Evolutionary conservation across 805 yeast species (phyloP).

Genomic region (Myxozyma neotropica): DNA sequence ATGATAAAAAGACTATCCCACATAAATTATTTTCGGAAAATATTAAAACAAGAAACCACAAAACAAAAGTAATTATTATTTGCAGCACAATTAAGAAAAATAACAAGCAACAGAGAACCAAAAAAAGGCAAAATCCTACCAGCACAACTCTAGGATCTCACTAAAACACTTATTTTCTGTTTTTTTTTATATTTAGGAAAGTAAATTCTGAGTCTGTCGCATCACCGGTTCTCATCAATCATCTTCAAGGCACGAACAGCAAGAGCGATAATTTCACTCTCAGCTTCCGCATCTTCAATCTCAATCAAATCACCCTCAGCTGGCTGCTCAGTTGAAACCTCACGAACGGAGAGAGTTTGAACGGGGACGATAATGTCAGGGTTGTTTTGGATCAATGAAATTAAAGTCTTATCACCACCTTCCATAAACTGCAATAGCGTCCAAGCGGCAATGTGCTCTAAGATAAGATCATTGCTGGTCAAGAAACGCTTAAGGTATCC

Average conservation of each 20-base stretch:
- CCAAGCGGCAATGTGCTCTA: constrained; percentile 98
- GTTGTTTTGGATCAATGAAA: constrained; percentile 40
- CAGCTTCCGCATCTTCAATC: constrained; percentile 32
- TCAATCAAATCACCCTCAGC: constrained; percentile 27
- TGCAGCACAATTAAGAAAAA: neutral
- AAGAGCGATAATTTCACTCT: constrained; percentile 30
- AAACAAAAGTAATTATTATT: neutral
- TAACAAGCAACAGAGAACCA: neutral
- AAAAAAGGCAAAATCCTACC: neutral
- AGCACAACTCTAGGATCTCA: no score
- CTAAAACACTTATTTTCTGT: neutral
- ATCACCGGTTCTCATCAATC: constrained; percentile 18
- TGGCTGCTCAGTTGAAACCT: constrained; percentile 31
- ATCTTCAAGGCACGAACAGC: constrained; percentile 26
- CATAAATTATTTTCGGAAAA: no score
- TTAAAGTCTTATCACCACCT: constrained; percentile 68
- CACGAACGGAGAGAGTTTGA: constrained; percentile 41
- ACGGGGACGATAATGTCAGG: constrained; percentile 43
- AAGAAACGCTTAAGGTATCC: constrained; percentile 82
- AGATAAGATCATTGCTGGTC: constrained; percentile 83
- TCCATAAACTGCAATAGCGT: constrained; percentile 90
- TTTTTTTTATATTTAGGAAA: neutral
- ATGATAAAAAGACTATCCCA: neutral
- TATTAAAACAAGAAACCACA: neutral
- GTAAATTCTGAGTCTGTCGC: neutral